Evolutionary conservation across 2,329 filamentous ascomycete species (phyloP), one percentile per base, ranked within the genome.

Genomic region (Alternaria rosae): DNA sequence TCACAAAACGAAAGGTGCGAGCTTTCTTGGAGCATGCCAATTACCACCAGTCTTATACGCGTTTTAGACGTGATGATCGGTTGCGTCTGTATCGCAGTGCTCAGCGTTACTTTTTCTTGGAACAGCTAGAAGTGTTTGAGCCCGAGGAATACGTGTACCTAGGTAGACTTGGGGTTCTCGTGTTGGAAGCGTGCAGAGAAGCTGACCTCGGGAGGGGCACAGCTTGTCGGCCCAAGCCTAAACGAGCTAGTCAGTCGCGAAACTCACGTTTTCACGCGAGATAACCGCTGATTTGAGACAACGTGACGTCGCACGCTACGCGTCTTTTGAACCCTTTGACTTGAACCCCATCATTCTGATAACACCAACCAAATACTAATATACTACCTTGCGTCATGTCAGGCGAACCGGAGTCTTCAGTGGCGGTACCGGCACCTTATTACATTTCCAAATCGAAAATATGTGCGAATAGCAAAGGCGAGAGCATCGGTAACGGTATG

Each of bases 401-500:
- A 30, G 30, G 42, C 23, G 47, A 61, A 8, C 35, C 43, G 6
- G 11, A 28, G 42, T 55, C 51, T 26, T 42, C 54, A 45, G 43
- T 43, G 30, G 43, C 50, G 20, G 38, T 26, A 25, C 38, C 59
- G 17, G 45, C 65, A 42, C 59, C 67, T 8, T 73, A 69, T 50
- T 69, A 73, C 42, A 63, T 75, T 38, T 65, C 67, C 17, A 68
- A 61, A 54, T 74, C 72, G 6, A 57, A 59, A 32, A 61, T 71
- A 13, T 73, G 72, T 52, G 53, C 66, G 12, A 68, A 70, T 32
- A 63, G 58, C 42, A 67, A 63, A 10, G 68, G 69, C 54, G 63
- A 70, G 45, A 66, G 68, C 43, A 66, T 70, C 23, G 87, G 87
- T 12, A 83, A 82, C 32, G 87, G 87, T 5, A 77, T 89, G 2